Evolutionary conservation across 257 asterid species (phyloP).

Genomic region (Solanum pinnatisectum): DNA sequence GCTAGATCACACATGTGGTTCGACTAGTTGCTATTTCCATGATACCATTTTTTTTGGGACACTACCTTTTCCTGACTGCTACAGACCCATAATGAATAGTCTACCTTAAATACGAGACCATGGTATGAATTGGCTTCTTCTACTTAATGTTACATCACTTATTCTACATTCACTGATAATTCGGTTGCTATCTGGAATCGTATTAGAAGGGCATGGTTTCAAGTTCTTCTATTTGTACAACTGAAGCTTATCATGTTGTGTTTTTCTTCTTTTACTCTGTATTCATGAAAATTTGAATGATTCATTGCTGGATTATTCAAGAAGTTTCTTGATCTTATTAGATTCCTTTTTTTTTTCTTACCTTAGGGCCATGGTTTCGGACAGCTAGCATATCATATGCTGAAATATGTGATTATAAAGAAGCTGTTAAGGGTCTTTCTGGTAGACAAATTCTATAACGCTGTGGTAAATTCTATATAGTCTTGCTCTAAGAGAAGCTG

Average conservation of each 20-base stretch:
- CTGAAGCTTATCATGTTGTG: background rate
- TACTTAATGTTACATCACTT: background rate
- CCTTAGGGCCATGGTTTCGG: conserved; percentile 93
- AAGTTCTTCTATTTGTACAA: background rate
- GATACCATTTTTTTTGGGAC: background rate
- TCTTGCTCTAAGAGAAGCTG: conserved; percentile 2
- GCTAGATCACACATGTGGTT: background rate
- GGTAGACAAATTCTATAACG: conserved; percentile 32
- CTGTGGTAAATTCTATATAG: background rate
- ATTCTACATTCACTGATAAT: background rate
- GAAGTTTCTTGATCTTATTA: background rate
- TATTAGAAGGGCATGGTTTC: background rate
- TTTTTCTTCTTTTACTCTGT: background rate
- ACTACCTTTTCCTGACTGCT: background rate
- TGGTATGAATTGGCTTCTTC: background rate
- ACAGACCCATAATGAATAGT: background rate
- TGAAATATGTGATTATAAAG: conserved; percentile 59
- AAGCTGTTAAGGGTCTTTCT: conserved; percentile 55
- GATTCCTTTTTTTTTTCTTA: background rate
- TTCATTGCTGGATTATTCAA: background rate
- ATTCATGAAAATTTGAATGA: background rate
- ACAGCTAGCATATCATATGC: conserved; percentile 64
- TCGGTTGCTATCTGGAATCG: background rate
- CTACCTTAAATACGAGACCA: background rate
- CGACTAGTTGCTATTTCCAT: background rate